Conservation (phyloP, 345 rosid species). For the Citrus inodora region DNA sequence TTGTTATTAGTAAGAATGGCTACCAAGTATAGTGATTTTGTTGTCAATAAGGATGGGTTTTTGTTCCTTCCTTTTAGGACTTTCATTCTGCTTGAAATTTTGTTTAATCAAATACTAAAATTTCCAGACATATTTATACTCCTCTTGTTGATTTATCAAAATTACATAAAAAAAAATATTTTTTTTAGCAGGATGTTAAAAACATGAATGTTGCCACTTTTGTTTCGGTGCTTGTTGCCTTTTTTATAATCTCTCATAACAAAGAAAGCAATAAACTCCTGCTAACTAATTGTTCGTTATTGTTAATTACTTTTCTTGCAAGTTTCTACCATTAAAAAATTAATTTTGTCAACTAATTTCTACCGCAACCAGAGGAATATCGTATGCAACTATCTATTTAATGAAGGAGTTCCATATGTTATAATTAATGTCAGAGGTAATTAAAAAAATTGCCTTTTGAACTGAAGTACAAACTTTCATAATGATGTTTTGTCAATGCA, state of each 20-base stretch:
- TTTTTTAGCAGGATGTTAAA: conserved; percentile 8
- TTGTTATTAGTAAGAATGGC: background rate
- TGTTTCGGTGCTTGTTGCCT: conserved; percentile 6
- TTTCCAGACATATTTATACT: no score
- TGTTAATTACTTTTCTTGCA: no score
- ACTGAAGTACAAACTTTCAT: background rate
- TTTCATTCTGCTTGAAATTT: background rate
- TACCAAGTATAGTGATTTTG: background rate
- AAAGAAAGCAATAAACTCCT: no score
- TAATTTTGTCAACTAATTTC: background rate
- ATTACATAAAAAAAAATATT: no score
- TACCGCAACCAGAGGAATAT: background rate
- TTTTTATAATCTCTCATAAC: background rate
- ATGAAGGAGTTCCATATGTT: conserved; percentile 1
- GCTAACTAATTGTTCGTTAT: no score
- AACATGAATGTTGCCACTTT: conserved; percentile 9
- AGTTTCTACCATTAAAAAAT: background rate
- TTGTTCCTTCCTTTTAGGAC: background rate
- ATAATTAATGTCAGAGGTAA: conserved; percentile 16
- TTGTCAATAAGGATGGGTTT: no score
- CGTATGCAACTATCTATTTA: background rate
- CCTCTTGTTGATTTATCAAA: no score
- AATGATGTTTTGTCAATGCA: background rate
- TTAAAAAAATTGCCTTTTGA: no score
- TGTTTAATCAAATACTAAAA: no score